Evolutionary conservation across 768 basidiomycete species (phyloP).

Genomic region (Dictyophora rubrovolvata): DNA sequence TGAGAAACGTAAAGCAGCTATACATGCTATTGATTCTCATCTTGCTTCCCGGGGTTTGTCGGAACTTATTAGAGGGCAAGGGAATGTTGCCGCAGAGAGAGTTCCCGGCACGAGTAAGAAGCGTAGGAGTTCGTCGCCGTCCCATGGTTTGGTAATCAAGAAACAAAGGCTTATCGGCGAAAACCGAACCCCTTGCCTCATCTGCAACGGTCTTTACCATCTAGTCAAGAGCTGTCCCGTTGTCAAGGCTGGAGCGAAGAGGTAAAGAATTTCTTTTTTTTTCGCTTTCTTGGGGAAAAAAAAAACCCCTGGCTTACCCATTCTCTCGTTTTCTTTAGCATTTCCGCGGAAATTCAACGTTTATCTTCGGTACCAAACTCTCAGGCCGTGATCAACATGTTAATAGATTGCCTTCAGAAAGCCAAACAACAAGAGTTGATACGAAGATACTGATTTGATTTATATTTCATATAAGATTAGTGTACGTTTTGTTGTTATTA

Average conservation of each 20-base stretch:
- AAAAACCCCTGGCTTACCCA: neutral
- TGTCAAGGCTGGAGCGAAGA: conserved; percentile 40
- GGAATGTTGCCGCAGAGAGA: conserved; percentile 30
- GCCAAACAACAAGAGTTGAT: neutral
- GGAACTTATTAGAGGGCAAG: conserved; percentile 51
- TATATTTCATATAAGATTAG: neutral
- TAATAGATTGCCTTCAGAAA: neutral
- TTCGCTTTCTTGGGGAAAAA: no score
- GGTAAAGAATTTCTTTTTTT: conserved; percentile 25
- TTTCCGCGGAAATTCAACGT: neutral
- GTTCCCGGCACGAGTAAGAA: neutral
- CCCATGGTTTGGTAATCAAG: neutral
- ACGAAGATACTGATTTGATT: neutral
- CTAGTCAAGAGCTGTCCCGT: conserved; percentile 45
- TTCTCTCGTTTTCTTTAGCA: neutral
- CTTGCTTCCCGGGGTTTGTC: conserved; percentile 46
- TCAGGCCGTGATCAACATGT: neutral
- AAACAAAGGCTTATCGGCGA: conserved; percentile 30
- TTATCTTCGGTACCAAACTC: neutral
- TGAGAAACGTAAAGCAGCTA: conserved; percentile 51
- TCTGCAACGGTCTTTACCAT: conserved; percentile 42
- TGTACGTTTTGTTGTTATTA: neutral
- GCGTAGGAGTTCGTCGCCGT: conserved; percentile 15
- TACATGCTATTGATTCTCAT: conserved; percentile 59
- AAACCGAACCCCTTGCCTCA: conserved; percentile 28